Evolutionary conservation across 192 early-diverging fungal genomes (phyloP).

Genomic region (Physocladia obscura): DNA sequence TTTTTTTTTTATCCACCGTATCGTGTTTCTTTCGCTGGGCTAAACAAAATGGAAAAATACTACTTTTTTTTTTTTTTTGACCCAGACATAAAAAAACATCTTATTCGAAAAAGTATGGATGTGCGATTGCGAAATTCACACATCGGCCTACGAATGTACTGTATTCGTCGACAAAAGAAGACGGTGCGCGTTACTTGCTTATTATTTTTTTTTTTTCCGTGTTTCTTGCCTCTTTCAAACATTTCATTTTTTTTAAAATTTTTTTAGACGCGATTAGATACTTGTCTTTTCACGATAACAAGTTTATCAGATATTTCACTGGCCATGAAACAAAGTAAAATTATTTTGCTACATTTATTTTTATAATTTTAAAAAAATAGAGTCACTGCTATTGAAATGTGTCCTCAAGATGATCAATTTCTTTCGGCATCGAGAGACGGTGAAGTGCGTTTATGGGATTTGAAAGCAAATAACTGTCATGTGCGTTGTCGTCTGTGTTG

Average conservation of each 20-base stretch:
- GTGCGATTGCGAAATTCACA: slow-evolving; percentile 83
- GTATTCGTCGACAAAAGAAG: slow-evolving; percentile 92
- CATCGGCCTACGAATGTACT: slow-evolving; percentile 75
- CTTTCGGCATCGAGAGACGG: slow-evolving; percentile 80
- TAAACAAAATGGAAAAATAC: no score
- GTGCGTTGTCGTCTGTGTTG: slow-evolving; percentile 11
- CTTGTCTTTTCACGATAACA: slow-evolving; percentile 91
- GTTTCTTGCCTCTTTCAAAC: no score
- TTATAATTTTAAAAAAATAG: slow-evolving; percentile 24
- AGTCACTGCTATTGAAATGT: slow-evolving; percentile 80
- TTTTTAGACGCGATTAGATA: slow-evolving; percentile 84
- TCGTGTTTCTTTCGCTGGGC: no score
- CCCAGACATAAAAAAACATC: slow-evolving; percentile 67
- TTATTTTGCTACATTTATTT: background rate
- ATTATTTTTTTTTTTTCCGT: background rate
- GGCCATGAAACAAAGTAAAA: slow-evolving; percentile 73
- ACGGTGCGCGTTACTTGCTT: slow-evolving; percentile 52
- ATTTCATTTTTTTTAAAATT: background rate
- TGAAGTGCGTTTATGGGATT: slow-evolving; percentile 84
- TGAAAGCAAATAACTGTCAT: slow-evolving; percentile 64
- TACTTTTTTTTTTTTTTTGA: no score
- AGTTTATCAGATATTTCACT: slow-evolving; percentile 88
- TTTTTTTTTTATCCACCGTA: no score
- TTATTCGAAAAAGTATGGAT: slow-evolving; percentile 96
- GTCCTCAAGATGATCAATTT: slow-evolving; percentile 76